Percentiles rank a stretch among this genome's conserved stretches.
These are phyloP conservation scores for Penicillium sp. DNA, from an alignment of 2,329 filamentous ascomycete genomes.

Conservation along the genomic window DNA sequence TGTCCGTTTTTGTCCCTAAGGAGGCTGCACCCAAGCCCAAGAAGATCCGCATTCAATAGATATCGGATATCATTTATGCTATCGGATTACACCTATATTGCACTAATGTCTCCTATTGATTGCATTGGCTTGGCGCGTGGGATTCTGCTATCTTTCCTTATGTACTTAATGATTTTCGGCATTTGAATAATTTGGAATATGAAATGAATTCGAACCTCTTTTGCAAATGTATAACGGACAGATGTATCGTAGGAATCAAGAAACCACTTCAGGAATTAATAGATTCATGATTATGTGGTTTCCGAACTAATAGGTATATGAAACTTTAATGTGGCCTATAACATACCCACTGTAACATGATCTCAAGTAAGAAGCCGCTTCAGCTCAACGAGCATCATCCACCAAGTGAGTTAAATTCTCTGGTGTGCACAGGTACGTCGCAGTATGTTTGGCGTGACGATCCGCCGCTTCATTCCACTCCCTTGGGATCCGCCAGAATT, in stretches of 20 bases:
- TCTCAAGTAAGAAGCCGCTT: too few relatives aligned
- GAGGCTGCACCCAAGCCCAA: conserved; percentile 48
- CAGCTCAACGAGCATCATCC: too few relatives aligned
- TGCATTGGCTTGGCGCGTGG: neutral
- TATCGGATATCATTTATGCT: neutral
- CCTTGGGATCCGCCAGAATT: neutral
- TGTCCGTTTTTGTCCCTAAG: conserved; percentile 59
- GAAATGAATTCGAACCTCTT: neutral
- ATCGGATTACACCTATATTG: neutral
- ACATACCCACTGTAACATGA: too few relatives aligned
- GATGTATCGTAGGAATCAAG: too few relatives aligned
- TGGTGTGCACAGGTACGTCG: neutral
- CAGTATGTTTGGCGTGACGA: neutral
- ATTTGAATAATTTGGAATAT: neutral
- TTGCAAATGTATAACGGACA: too few relatives aligned
- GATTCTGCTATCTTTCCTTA: neutral
- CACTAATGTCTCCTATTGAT: neutral
- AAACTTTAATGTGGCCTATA: too few relatives aligned
- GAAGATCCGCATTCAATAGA: conserved; percentile 56
- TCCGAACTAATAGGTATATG: too few relatives aligned
- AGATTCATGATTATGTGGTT: too few relatives aligned
- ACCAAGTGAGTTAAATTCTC: neutral
- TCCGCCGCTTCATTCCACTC: neutral
- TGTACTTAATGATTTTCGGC: neutral
- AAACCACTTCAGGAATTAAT: too few relatives aligned